Base-by-base conservation (phyloP, 2,329 filamentous ascomycete species). In the Monilinia aucupariae region DNA sequence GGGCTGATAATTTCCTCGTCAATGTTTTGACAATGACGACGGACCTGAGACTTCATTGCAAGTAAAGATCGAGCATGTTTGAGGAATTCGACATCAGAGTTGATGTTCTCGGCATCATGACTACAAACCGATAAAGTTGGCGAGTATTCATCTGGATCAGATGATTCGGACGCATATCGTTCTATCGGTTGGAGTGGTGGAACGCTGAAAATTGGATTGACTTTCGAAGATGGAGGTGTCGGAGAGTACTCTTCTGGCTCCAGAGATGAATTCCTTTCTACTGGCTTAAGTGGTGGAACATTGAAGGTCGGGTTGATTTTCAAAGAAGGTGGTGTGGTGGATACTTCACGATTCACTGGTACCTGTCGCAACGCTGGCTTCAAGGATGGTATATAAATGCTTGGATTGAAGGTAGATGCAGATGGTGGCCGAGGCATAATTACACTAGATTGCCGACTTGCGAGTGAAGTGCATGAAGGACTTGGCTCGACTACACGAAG, bases 61-160 rank as follows among this genome's bases (percentile, higher is more conserved):
- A 63, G 25, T 13, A 48, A 51, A 9, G 60, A 61, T 13, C 56
- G 56, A 10, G 59, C 48, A 4, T 63, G 30, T 34, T 60, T 62
- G 54, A 69, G 68, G 37, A 70, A 68, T 13, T 69, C 69, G 1
- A 68, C 68, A 54, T 69, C 68, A 2, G 65, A 68, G 22, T 58
- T 64, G 1, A 43, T 37, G 30, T 60, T 58, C 15, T 68, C 65
- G 3, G 60, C 51, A 39, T 70, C 70, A 48, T 68, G 70, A 32
- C 70, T 71, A 32, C 61, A 67, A 1, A 66, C 64, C 17, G 67
- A 70, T 5, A 70, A 49, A 2, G 66, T 70, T 5, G 70, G 68
- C 6, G 67, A 70, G 45, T 67, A 64, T 39, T 59, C 56, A 27
- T 32, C 45, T 12, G 41, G 1, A 13, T 63, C 62, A 6, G 63